Percentiles rank a stretch among this genome's conserved stretches.
Evolutionary conservation across 164 flowering plant genomes (phyloP).

Genomic region (Tinospora cordifolia): DNA sequence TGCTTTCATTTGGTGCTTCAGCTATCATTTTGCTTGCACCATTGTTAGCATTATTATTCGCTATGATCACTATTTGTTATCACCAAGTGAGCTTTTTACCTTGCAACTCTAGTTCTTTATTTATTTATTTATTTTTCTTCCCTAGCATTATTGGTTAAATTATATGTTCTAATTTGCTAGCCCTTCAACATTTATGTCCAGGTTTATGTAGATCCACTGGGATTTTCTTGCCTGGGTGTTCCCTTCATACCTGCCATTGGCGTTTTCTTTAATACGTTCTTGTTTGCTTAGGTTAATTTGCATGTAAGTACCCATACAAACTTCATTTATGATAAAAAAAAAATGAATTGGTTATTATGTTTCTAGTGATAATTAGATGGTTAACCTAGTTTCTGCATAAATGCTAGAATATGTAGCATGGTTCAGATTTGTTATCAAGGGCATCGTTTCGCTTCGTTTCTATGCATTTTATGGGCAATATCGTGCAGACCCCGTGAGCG

Average conservation of each 20-base stretch:
- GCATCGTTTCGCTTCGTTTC: conserved; percentile 46
- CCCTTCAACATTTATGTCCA: conserved; percentile 21
- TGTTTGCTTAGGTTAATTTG: conserved; percentile 96
- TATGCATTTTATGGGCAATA: conserved; percentile 89
- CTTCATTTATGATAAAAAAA: neutral
- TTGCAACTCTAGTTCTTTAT: neutral
- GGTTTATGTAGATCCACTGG: conserved; percentile 53
- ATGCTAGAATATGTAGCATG: conserved; percentile 90
- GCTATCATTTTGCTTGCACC: conserved; percentile 35
- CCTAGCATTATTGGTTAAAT: neutral
- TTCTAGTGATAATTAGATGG: neutral
- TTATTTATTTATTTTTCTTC: neutral
- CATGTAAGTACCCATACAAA: neutral
- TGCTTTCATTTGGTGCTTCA: conserved; percentile 54
- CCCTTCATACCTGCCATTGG: conserved; percentile 65
- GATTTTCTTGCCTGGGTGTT: conserved; percentile 89
- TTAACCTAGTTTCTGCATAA: neutral
- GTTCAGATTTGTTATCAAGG: conserved; percentile 67
- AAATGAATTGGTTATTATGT: neutral
- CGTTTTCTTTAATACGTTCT: conserved; percentile 85
- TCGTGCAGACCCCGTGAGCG: conserved; percentile 50
- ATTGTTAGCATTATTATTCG: conserved; percentile 40
- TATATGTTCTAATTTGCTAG: neutral
- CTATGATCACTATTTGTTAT: conserved; percentile 40
- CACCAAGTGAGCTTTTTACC: conserved; percentile 64